Base-by-base conservation (phyloP, 192 early-diverging fungal species). In the Funneliformis mosseae region DNA sequence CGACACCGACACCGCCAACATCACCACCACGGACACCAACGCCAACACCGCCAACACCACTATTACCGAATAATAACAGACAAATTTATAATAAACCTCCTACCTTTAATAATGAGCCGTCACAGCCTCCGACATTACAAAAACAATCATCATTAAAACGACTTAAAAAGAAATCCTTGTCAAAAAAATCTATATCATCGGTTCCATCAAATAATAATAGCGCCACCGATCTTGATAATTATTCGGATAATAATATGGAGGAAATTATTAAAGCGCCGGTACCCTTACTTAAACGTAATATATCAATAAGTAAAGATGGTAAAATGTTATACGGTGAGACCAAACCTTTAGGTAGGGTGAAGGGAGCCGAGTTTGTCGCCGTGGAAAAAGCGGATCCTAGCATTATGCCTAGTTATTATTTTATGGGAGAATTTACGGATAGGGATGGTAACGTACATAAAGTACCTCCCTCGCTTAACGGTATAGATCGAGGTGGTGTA, bases 291-390 rank as follows among this genome's bases (percentile, higher is more conserved):
- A 60, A 63, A 43, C 75, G 75, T 63, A 77, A 77, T 27, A 38
- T 77, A 11, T 77, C 75, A 77, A 43, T 77, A 77, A 62, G 59
- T 62, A 77, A 42, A 77, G 75, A 77, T 77, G 75, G 75, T 14
- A 77, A 42, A 77, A 63, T 63, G 39, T 12, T 77, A n/a, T 77
- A 77, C 21, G 60, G 42, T 25, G 75, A 77, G 25, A 77, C 75
- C 1, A 63, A 77, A 45, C 55, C 75, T 23, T 77, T 77, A 39
- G 75, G 75, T n/a, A 77, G 63, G 63, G 75, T 77, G 25, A 42
- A 42, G 8, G 75, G 75, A 23, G n/a, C 60, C 12, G 75, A 77
- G 41, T 77, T 77, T 63, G 75, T 77, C 1, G 75, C 75, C 0
- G 75, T 77, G 16, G 75, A 77, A 63, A 77, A 77, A 63, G 75